phyloP scores from a whole-genome alignment of 345 rosid genomes.

The Eutrema yunnanense region DNA sequence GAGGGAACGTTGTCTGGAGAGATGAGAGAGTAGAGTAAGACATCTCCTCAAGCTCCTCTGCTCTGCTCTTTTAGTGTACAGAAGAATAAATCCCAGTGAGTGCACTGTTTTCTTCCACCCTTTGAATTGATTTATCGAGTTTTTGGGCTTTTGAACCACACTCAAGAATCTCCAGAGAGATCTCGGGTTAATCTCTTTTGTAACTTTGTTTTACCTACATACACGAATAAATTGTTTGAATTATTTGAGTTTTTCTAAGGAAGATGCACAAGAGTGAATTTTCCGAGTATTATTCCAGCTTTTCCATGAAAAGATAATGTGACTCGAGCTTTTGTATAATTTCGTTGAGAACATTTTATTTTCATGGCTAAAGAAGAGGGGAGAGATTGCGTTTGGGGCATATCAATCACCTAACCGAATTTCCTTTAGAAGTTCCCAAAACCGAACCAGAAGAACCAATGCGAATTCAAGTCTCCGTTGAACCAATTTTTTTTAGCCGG shows the following conservation, averaged over 20 bases:
- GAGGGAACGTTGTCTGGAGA: conserved; percentile 46
- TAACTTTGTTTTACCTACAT: too few relatives aligned
- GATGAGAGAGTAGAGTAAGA: conserved; percentile 38
- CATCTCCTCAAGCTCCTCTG: background rate
- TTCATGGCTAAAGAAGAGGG: background rate
- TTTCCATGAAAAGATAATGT: background rate
- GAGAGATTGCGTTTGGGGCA: background rate
- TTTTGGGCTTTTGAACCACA: too few relatives aligned
- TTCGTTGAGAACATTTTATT: too few relatives aligned
- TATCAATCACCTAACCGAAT: background rate
- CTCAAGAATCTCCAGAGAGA: too few relatives aligned
- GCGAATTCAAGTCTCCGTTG: too few relatives aligned
- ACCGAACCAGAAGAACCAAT: too few relatives aligned
- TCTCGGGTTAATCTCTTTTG: too few relatives aligned
- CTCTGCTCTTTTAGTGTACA: conserved; percentile 13
- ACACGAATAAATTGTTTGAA: too few relatives aligned
- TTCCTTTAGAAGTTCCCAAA: too few relatives aligned
- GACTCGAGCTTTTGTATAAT: background rate
- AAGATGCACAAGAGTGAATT: background rate
- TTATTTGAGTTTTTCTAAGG: too few relatives aligned
- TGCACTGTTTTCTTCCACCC: background rate
- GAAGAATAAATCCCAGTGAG: conserved; percentile 9
- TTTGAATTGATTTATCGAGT: background rate
- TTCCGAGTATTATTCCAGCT: background rate
- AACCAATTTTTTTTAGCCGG: too few relatives aligned